phyloP scores from a whole-genome alignment of 148 eudicot genomes.

The Gaultheria prostrata region DNA sequence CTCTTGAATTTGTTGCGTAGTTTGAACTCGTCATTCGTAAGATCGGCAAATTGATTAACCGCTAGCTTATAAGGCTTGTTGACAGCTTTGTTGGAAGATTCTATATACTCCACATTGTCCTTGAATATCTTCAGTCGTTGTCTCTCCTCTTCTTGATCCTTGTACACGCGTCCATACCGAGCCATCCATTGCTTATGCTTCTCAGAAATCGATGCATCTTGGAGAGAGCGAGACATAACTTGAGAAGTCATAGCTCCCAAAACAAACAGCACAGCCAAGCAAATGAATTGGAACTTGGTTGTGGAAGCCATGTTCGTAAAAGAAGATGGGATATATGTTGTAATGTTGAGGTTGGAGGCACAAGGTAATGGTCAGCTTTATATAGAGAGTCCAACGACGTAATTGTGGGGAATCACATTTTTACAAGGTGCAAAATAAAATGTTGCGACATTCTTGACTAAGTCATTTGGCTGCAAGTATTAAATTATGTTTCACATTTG shows the following conservation, averaged over 20 bases:
- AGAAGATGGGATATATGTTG: background rate
- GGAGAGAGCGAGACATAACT: background rate
- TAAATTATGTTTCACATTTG: background rate
- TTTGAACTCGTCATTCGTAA: slow-evolving; percentile 8
- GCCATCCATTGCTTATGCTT: slow-evolving; percentile 16
- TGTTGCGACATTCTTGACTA: background rate
- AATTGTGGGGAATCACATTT: background rate
- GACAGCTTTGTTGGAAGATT: background rate
- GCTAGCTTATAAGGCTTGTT: background rate
- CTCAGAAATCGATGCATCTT: background rate
- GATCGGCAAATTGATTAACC: background rate
- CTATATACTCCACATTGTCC: background rate
- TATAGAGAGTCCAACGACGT: background rate
- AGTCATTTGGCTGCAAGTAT: background rate
- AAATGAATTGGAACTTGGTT: background rate
- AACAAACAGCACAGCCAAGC: background rate
- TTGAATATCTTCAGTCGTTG: background rate
- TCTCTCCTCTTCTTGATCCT: background rate
- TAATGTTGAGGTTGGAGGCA: background rate
- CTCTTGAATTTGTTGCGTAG: background rate
- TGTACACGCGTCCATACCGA: slow-evolving; percentile 4
- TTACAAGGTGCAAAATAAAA: too few relatives aligned
- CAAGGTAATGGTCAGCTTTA: background rate
- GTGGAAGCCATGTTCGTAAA: background rate
- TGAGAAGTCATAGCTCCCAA: slow-evolving; percentile 4